A percentile compares a stretch with the other conserved stretches of the same genome.
Evolutionary conservation across 306 rosid genomes (phyloP).

Genomic region (Urtica urens): DNA sequence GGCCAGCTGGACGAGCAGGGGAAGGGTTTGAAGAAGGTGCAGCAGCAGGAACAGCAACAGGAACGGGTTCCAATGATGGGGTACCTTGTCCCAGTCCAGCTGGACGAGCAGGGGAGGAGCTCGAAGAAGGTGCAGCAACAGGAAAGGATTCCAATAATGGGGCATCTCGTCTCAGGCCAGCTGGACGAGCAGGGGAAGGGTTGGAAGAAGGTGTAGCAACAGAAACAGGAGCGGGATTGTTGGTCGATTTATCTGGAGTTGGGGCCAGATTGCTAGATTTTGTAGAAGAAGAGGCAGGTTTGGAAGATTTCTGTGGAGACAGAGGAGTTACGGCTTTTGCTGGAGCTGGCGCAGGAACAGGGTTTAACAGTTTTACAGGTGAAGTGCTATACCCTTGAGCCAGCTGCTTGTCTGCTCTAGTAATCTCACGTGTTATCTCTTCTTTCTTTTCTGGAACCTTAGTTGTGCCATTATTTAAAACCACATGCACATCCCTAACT

Average conservation of each 20-base stretch:
- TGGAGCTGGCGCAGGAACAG: too few relatives aligned
- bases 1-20: constrained; percentile 78
- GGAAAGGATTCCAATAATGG: constrained; percentile 67
- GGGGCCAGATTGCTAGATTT: neutral
- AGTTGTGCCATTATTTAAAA: constrained; percentile 17
- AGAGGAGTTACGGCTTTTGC: too few relatives aligned
- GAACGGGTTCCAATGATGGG: too few relatives aligned
- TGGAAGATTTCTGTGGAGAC: too few relatives aligned
- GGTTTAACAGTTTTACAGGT: too few relatives aligned
- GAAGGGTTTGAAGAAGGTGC: too few relatives aligned
- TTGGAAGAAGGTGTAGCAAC: too few relatives aligned
- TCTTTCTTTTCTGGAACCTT: constrained; percentile 31
- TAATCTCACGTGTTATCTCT: constrained; percentile 20
- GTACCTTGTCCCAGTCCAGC: too few relatives aligned
- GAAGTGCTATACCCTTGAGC: constrained; percentile 25
- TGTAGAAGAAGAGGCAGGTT: too few relatives aligned
- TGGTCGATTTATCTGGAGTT: neutral
- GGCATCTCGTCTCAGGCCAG: constrained; percentile 85
- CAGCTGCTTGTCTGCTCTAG: constrained; percentile 25
- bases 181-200: constrained; percentile 63
- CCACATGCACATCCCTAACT: constrained; percentile 22
- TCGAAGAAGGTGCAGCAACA: constrained; percentile 65
- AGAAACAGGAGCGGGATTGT: too few relatives aligned
- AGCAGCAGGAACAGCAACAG: constrained; percentile 28
- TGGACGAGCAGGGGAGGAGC: too few relatives aligned